Evolutionary conservation across 2,329 filamentous ascomycete genomes (phyloP).

Genomic region (Epichloe scottii): DNA sequence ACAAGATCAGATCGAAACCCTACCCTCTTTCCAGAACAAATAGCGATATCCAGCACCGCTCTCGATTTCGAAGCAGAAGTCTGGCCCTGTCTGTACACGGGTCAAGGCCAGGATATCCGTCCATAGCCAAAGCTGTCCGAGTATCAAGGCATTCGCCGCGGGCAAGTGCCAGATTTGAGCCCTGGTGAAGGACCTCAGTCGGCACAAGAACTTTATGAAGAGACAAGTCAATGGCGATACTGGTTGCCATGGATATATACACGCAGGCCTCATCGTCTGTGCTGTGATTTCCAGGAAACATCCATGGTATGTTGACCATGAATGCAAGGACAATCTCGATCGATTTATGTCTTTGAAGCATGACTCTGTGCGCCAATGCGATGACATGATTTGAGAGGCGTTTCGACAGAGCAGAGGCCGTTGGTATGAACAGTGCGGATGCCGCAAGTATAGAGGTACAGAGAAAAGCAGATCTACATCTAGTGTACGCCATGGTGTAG

Average conservation of each 20-base stretch:
- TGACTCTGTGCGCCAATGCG: conserved; percentile 48
- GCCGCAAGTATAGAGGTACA: conserved; percentile 60
- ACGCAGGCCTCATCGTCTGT: conserved; percentile 62
- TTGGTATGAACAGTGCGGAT: conserved; percentile 54
- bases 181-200: conserved; percentile 32
- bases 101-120: conserved; percentile 54
- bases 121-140: conserved; percentile 50
- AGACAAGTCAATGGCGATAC: conserved; percentile 54
- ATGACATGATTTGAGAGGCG: conserved; percentile 53
- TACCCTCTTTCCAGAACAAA: conserved; percentile 61
- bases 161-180: conserved; percentile 35
- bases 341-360: conserved; percentile 49
- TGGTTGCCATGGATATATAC: conserved; percentile 57
- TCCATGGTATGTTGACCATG: conserved; percentile 67
- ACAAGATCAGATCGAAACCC: conserved; percentile 6
- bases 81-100: conserved; percentile 46
- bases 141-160: conserved; percentile 58
- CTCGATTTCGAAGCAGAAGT: conserved; percentile 49
- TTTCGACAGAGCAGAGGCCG: conserved; percentile 50
- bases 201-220: conserved; percentile 59
- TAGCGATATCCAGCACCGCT: conserved; percentile 58
- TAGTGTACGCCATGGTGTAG: conserved; percentile 53
- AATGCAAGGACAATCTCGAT: conserved; percentile 65
- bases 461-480: conserved; percentile 55
- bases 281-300: conserved; percentile 53